Conservation (phyloP, 306 rosid species). For the Cucurbita maxima region DNA sequence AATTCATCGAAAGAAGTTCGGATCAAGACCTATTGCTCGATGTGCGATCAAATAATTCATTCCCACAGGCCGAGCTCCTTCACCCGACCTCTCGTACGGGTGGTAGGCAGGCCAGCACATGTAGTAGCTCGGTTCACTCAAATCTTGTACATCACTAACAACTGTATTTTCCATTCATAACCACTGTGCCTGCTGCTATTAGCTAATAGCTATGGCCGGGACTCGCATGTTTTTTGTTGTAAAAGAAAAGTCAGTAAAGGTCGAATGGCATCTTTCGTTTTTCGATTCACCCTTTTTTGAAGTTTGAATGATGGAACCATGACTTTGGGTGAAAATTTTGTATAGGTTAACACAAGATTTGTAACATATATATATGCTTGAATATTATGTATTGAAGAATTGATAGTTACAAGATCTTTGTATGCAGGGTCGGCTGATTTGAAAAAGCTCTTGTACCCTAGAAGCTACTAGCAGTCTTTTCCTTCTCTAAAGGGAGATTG, state of each 20-base stretch:
- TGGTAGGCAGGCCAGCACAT: constrained; percentile 65
- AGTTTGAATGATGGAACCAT: constrained; percentile 25
- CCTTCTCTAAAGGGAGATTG: neutral
- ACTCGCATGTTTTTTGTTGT: constrained; percentile 17
- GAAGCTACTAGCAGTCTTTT: no score
- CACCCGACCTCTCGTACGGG: constrained; percentile 38
- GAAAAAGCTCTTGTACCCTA: no score
- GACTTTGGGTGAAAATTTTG: constrained; percentile 57
- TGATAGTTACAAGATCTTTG: no score
- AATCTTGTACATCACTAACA: constrained; percentile 28
- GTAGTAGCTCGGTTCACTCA: constrained; percentile 60
- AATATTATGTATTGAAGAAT: neutral
- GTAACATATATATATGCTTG: constrained; percentile 19
- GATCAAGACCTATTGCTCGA: constrained; percentile 77
- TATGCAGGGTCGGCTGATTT: no score
- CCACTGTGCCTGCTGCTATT: constrained; percentile 18
- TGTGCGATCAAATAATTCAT: constrained; percentile 68
- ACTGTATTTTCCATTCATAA: constrained; percentile 4
- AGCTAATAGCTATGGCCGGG: neutral
- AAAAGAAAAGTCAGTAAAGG: constrained; percentile 28
- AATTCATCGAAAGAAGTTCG: constrained; percentile 50
- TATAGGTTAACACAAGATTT: constrained; percentile 47
- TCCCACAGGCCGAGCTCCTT: constrained; percentile 85
- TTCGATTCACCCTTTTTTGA: constrained; percentile 25
- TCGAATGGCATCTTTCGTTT: constrained; percentile 28